Conservation (phyloP, 2,329 filamentous ascomycete genomes). For the Penicillium aurantiogriseum region DNA sequence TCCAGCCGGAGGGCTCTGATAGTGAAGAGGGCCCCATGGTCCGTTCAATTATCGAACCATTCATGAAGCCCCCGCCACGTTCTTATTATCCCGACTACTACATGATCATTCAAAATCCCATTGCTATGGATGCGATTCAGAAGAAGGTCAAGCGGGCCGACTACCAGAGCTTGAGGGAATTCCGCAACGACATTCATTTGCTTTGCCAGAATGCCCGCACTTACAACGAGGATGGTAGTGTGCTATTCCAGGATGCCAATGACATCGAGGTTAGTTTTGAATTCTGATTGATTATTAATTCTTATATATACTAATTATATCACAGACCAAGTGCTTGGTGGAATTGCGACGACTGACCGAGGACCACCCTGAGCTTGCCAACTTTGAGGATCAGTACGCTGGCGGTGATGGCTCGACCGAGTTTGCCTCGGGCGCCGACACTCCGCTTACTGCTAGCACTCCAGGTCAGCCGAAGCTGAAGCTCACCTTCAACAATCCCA, state of each 20-base stretch:
- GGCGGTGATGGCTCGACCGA: constrained; percentile 53
- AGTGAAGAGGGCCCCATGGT: constrained; percentile 57
- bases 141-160: constrained; percentile 95
- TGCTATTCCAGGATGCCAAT: constrained; percentile 89
- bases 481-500: constrained; percentile 57
- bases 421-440: constrained; percentile 51
- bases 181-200: constrained; percentile 77
- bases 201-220: constrained; percentile 89
- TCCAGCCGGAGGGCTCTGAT: constrained; percentile 52
- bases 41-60: constrained; percentile 87
- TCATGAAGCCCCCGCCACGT: constrained; percentile 86
- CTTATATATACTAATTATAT: background rate
- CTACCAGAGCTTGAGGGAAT: constrained; percentile 75
- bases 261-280: constrained; percentile 80
- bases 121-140: constrained; percentile 93
- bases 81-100: constrained; percentile 94
- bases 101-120: constrained; percentile 83
- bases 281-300: background rate
- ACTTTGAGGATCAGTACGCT: constrained; percentile 55
- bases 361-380: constrained; percentile 55
- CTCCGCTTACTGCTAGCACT: constrained; percentile 60
- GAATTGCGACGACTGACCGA: constrained; percentile 56
- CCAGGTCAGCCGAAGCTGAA: constrained; percentile 65
- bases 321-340: constrained; percentile 50
- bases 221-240: constrained; percentile 94